Conservation (phyloP, 495 filamentous ascomycete genomes). For the Margaritispora aquatica region DNA sequence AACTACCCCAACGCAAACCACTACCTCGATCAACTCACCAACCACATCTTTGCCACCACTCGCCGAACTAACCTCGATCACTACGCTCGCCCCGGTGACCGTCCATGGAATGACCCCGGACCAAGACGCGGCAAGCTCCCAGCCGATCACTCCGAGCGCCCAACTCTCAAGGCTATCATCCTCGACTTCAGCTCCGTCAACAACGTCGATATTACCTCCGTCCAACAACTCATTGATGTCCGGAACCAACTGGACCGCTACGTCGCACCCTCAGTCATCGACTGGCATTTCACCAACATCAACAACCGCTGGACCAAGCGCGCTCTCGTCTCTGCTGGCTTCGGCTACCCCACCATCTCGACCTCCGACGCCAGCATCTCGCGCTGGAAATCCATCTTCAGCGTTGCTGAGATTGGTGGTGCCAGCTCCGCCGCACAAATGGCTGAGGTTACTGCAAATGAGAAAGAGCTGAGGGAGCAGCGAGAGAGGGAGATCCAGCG, state of each 20-base stretch:
- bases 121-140: constrained; percentile 52
- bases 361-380: constrained; percentile 44
- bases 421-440: constrained; percentile 54
- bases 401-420: constrained; percentile 83
- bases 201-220: constrained; percentile 89
- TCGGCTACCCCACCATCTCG: constrained; percentile 70
- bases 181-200: constrained; percentile 95
- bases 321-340: constrained; percentile 84
- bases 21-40: constrained; percentile 76
- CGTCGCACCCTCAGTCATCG: constrained; percentile 72
- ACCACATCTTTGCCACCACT: constrained; percentile 67
- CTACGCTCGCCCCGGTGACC: constrained; percentile 66
- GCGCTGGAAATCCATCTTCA: constrained; percentile 95
- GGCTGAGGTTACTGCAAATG: constrained; percentile 52
- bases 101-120: constrained; percentile 95
- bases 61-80: constrained; percentile 65
- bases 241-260: constrained; percentile 95
- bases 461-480: constrained; percentile 41
- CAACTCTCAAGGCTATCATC: constrained; percentile 85
- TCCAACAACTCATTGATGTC: constrained; percentile 94
- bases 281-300: constrained; percentile 95
- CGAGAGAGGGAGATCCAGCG: constrained; percentile 22
- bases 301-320: constrained; percentile 98
- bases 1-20: constrained; percentile 94
- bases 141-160: constrained; percentile 47